phyloP scores from a whole-genome alignment of 1,284 basidiomycete genomes.

The Sporisorium sorghi region DNA sequence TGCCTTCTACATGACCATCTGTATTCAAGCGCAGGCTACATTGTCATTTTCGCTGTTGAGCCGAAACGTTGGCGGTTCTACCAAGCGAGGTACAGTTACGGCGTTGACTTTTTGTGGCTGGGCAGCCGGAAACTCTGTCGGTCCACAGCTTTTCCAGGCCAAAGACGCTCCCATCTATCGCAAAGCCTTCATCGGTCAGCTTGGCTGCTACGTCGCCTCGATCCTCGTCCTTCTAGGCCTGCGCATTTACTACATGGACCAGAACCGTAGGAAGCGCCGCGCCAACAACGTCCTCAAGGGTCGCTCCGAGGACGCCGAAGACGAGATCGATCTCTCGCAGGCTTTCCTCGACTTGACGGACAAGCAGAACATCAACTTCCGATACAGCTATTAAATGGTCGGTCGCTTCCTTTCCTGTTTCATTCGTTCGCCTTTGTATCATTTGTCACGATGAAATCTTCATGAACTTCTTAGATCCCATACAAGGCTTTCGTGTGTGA shows the following conservation, averaged over 20 bases:
- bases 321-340: constrained; percentile 37
- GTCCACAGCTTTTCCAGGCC: constrained; percentile 59
- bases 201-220: constrained; percentile 73
- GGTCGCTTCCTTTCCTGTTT: not conserved
- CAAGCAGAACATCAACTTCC: constrained; percentile 41
- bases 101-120: constrained; percentile 55
- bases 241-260: constrained; percentile 72
- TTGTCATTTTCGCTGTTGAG: constrained; percentile 67
- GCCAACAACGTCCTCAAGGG: constrained; percentile 38
- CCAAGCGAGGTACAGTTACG: constrained; percentile 52
- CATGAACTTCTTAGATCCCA: not conserved
- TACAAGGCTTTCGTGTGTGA: not conserved
- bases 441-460: constrained; percentile 1
- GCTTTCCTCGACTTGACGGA: constrained; percentile 49
- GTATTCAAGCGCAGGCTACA: constrained; percentile 49
- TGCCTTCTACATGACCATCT: constrained; percentile 42
- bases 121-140: constrained; percentile 54
- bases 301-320: constrained; percentile 30
- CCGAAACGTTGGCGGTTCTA: constrained; percentile 71
- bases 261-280: constrained; percentile 70
- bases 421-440: not conserved
- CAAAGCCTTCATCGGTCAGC: constrained; percentile 73
- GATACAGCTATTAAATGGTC: constrained; percentile 5
- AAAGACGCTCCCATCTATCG: constrained; percentile 59
- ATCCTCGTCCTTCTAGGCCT: constrained; percentile 70